Evolutionary conservation across 2,329 filamentous ascomycete genomes (phyloP).

Genomic region (Pseudocercospora pini-densiflorae): DNA sequence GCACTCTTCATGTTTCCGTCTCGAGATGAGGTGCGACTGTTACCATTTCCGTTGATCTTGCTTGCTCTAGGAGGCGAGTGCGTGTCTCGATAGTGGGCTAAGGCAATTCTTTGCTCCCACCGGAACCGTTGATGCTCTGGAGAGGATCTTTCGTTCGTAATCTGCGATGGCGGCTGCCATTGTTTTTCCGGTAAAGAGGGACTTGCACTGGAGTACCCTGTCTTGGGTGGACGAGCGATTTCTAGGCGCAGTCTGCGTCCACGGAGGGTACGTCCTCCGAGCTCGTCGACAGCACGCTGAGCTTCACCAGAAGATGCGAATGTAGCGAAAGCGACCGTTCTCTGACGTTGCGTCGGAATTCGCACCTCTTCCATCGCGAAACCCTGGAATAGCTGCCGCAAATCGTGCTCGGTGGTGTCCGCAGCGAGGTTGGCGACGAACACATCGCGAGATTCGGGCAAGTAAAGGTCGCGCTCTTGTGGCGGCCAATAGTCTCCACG

Average conservation of each 20-base stretch:
- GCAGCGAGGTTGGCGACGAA: background rate
- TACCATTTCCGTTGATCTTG: background rate
- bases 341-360: background rate
- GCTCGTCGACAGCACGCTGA: background rate
- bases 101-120: background rate
- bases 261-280: background rate
- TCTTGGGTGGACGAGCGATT: background rate
- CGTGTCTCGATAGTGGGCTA: background rate
- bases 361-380: background rate
- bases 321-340: background rate
- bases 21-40: background rate
- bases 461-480: conserved; percentile 10
- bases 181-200: background rate
- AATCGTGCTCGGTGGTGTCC: background rate
- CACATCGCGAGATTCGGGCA: background rate
- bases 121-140: background rate
- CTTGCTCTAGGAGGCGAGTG: background rate
- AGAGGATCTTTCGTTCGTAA: background rate
- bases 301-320: background rate
- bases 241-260: background rate
- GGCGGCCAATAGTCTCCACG: conserved; percentile 15
- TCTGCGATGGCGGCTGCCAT: background rate
- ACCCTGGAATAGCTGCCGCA: background rate
- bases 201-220: background rate
- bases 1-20: background rate